phyloP scores from a whole-genome alignment of 73 alveolate species.

The Uronychia setigera region DNA sequence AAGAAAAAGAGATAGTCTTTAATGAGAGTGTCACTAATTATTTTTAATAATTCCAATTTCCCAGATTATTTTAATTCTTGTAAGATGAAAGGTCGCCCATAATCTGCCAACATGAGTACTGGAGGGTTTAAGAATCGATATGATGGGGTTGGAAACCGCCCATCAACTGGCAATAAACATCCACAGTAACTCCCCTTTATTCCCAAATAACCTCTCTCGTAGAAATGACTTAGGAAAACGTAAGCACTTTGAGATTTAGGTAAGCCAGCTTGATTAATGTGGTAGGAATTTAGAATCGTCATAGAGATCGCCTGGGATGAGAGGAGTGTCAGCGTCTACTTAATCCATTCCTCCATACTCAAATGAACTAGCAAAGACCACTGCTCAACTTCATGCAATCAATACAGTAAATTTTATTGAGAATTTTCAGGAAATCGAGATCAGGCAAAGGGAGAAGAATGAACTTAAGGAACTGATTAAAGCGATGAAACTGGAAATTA shows the following conservation, averaged over 20 bases:
- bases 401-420: not conserved
- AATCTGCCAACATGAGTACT: not conserved
- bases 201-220: not conserved
- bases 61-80: too few species aligned
- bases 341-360: not conserved
- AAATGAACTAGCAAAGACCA: not conserved
- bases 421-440: not conserved
- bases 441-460: not conserved
- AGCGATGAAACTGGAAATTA: not conserved
- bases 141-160: not conserved
- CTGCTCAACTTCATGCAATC: not conserved
- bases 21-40: not conserved
- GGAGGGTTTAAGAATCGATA: not conserved
- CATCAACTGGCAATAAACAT: not conserved
- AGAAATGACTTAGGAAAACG: too few species aligned
- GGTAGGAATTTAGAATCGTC: not conserved
- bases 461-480: not conserved
- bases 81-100: not conserved
- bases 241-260: too few species aligned
- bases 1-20: not conserved
- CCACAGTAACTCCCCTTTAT: not conserved
- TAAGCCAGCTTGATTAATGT: too few species aligned
- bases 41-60: too few species aligned
- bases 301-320: not conserved
- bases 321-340: not conserved